Conservation (phyloP, 2,329 filamentous ascomycete species). For the Pseudocercospora eumusae region DNA sequence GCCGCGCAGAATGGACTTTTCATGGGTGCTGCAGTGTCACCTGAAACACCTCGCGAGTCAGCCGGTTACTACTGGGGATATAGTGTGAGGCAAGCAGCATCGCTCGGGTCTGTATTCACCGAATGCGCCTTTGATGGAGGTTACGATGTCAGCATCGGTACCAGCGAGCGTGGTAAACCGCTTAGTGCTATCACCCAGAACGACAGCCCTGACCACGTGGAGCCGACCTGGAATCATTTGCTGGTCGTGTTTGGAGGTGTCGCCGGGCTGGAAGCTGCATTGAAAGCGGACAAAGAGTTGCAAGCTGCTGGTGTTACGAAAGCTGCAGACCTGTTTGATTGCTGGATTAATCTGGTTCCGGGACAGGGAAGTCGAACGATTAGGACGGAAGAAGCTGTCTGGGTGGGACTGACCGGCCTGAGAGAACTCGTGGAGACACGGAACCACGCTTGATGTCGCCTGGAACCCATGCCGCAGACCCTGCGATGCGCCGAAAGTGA, state of each 20-base stretch:
- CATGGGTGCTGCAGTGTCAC: constrained; percentile 54
- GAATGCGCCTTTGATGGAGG: constrained; percentile 73
- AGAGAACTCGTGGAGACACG: constrained; percentile 45
- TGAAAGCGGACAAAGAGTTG: constrained; percentile 62
- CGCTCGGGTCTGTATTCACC: constrained; percentile 73
- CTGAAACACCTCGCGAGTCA: constrained; percentile 69
- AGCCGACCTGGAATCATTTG: constrained; percentile 60
- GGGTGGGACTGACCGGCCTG: constrained; percentile 71
- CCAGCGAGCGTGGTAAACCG: constrained; percentile 69
- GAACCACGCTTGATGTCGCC: neutral
- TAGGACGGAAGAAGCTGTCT: constrained; percentile 79
- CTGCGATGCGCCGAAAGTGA: neutral
- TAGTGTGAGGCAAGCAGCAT: constrained; percentile 64
- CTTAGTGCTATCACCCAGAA: constrained; percentile 38
- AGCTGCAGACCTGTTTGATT: constrained; percentile 72
- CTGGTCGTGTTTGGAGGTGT: constrained; percentile 80
- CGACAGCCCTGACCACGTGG: constrained; percentile 49
- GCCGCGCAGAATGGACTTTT: constrained; percentile 27
- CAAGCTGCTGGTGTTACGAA: constrained; percentile 64
- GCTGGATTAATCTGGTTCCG: constrained; percentile 79
- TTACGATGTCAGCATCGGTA: constrained; percentile 81
- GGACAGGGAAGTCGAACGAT: constrained; percentile 81
- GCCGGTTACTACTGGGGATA: constrained; percentile 88
- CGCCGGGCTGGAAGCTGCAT: constrained; percentile 74
- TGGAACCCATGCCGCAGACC: neutral